A percentile compares a stretch with the other conserved stretches of the same genome.
Evolutionary conservation across 495 filamentous ascomycete species (phyloP).

Genomic region (Baudoinia panamericana): DNA sequence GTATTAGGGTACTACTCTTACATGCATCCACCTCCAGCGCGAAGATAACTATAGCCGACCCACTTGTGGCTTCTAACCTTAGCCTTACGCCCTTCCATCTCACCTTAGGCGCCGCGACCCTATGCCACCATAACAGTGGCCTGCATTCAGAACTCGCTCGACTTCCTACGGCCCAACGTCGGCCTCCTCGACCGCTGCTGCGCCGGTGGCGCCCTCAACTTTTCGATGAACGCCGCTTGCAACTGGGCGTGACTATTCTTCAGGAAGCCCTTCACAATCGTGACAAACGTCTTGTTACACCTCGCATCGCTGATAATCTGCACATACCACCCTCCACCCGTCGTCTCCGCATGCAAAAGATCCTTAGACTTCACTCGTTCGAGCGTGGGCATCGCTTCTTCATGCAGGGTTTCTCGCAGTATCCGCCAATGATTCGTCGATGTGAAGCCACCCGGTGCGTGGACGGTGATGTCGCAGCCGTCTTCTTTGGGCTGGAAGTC

Average conservation of each 20-base stretch:
- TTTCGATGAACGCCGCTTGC: constrained; percentile 16
- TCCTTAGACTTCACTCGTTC: constrained; percentile 9
- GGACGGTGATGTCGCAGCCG: constrained; percentile 21
- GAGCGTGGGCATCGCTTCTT: constrained; percentile 2
- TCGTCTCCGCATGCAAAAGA: constrained; percentile 12
- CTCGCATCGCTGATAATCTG: constrained; percentile 20
- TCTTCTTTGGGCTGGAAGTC: constrained; percentile 11
- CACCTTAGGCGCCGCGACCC: no score
- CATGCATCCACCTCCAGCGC: no score
- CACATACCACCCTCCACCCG: constrained; percentile 16
- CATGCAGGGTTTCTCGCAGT: constrained; percentile 12
- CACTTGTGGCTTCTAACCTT: no score
- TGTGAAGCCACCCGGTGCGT: constrained; percentile 21
- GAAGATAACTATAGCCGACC: no score
- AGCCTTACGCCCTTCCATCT: no score
- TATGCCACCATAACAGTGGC: no score
- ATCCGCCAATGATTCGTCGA: constrained; percentile 20
- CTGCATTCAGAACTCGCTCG: constrained; percentile 8
- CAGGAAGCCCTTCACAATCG: constrained; percentile 18
- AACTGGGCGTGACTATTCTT: constrained; percentile 18
- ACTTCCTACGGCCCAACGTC: constrained; percentile 9
- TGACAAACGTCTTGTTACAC: constrained; percentile 10
- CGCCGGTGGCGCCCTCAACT: constrained; percentile 3
- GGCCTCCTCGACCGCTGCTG: constrained; percentile 1
- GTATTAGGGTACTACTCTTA: no score